A percentile compares a stretch with the other conserved stretches of the same genome.
Conservation (phyloP, 805 yeast genomes). For the Candida michaelii region DNA sequence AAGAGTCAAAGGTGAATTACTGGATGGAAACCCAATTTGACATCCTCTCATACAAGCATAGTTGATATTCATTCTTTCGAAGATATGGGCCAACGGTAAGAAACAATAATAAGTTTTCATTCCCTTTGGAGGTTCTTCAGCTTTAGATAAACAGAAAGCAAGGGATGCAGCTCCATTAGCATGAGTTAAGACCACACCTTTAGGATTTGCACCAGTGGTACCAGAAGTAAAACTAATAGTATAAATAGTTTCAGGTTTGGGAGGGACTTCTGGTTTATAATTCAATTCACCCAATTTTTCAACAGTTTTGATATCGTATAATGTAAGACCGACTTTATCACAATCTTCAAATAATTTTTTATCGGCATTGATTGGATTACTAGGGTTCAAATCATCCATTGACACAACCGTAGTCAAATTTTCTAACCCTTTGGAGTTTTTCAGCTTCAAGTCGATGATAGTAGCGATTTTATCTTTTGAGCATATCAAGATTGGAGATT, state of each 20-base stretch:
- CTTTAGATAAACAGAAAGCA: constrained; percentile 34
- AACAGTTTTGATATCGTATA: constrained; percentile 31
- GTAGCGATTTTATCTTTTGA: constrained; percentile 32
- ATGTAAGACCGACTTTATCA: constrained; percentile 17
- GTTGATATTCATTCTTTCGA: constrained; percentile 49
- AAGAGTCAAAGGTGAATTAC: constrained; percentile 27
- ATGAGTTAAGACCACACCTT: constrained; percentile 64
- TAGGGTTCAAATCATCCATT: constrained; percentile 36
- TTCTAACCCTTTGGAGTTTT: constrained; percentile 23
- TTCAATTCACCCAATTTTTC: constrained; percentile 30
- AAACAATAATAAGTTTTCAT: constrained; percentile 31
- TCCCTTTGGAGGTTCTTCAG: not conserved
- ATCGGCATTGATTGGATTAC: constrained; percentile 24
- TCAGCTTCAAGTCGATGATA: constrained; percentile 29
- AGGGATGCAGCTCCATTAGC: constrained; percentile 49
- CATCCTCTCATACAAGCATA: constrained; percentile 48
- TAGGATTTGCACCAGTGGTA: constrained; percentile 67
- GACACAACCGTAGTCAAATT: constrained; percentile 35
- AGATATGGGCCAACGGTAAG: constrained; percentile 61
- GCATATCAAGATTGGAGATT: constrained; percentile 50
- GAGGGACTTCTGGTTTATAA: constrained; percentile 39
- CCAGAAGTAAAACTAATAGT: constrained; percentile 76
- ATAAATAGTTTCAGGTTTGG: constrained; percentile 48
- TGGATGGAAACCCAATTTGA: constrained; percentile 52
- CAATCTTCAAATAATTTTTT: constrained; percentile 21